A percentile compares a stretch with the other conserved stretches of the same genome.
phyloP scores from a whole-genome alignment of 1,284 basidiomycete species.

The Kalmanozyma brasiliensis region DNA sequence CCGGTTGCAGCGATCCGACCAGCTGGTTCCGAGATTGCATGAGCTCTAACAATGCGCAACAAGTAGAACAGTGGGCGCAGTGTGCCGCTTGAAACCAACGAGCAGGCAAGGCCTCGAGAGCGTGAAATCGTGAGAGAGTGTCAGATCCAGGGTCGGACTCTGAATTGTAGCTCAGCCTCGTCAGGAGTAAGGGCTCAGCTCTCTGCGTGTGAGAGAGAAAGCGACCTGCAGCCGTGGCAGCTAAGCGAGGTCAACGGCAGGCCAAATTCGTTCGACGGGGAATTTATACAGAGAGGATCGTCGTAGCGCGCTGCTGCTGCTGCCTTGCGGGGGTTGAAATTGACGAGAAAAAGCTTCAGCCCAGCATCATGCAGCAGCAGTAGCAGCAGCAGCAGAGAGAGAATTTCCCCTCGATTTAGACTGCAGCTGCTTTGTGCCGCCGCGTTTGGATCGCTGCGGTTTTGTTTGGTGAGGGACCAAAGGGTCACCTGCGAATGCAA shows the following conservation, averaged over 20 bases:
- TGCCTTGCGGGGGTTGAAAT: conserved; percentile 12
- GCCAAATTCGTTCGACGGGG: conserved; percentile 6
- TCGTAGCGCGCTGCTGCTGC: conserved; percentile 13
- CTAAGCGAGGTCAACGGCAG: conserved; percentile 3
- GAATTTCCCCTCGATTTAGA: neutral
- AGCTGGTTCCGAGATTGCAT: no score
- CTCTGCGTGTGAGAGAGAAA: no score
- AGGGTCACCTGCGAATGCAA: neutral
- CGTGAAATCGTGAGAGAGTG: conserved; percentile 8
- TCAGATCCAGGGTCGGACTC: conserved; percentile 5
- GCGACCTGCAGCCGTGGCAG: conserved; percentile 4
- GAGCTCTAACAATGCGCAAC: no score
- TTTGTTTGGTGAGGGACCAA: neutral
- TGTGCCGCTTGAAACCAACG: no score
- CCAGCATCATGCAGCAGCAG: conserved; percentile 4
- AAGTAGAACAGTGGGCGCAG: no score
- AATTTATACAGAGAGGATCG: conserved; percentile 8
- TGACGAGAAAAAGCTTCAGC: neutral
- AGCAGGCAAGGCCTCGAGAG: conserved; percentile 1
- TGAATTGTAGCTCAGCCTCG: no score
- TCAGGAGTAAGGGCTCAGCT: no score
- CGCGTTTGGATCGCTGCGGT: conserved; percentile 4
- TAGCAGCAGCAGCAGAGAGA: neutral
- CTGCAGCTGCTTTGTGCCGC: neutral
- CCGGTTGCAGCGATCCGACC: no score